Base-by-base conservation (phyloP, 495 filamentous ascomycete genomes). In the Melanomma pulvis-pyrius region DNA sequence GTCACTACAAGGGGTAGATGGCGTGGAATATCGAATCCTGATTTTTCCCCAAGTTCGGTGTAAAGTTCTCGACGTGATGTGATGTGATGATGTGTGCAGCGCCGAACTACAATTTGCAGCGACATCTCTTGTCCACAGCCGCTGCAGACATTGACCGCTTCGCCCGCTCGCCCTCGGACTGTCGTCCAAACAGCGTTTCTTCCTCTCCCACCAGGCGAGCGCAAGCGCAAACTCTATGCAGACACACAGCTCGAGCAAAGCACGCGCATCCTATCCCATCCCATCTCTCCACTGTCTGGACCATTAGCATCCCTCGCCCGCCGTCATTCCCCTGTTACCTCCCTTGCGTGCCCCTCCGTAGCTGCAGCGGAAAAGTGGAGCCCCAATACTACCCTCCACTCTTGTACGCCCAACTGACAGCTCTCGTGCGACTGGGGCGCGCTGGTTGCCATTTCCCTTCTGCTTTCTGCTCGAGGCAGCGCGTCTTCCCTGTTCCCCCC, bases 101-200 rank as follows among this genome's bases (percentile, higher is more conserved):
- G n/a, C n/a, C n/a, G n/a, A n/a, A n/a, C n/a, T n/a, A n/a, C n/a
- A n/a, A n/a, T n/a, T n/a, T n/a, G n/a, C n/a, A n/a, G n/a, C n/a
- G n/a, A n/a, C n/a, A n/a, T n/a, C n/a, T n/a, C n/a, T n/a, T n/a
- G n/a, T n/a, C n/a, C n/a, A 34, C 30, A 4, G 30, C 30, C 30
- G 30, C 4, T 34, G 30, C 30, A 34, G 30, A 34, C 30, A 12
- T 12, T 5, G 30, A 34, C 30, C n/a, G n/a, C n/a, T n/a, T n/a
- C n/a, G n/a, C n/a, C n/a, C n/a, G n/a, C n/a, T n/a, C n/a, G n/a
- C n/a, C n/a, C n/a, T n/a, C n/a, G n/a, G n/a, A n/a, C n/a, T 53
- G 50, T 53, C 50, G 50, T 53, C 50, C 25, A 53, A 29, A 53
- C 50, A 53, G 30, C 28, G 1, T 28, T 9, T 13, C 50, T 13